These are phyloP conservation scores for Lichtheimia ramosa DNA, from an alignment of 371 early-diverging fungal species.

Conservation along the genomic window DNA sequence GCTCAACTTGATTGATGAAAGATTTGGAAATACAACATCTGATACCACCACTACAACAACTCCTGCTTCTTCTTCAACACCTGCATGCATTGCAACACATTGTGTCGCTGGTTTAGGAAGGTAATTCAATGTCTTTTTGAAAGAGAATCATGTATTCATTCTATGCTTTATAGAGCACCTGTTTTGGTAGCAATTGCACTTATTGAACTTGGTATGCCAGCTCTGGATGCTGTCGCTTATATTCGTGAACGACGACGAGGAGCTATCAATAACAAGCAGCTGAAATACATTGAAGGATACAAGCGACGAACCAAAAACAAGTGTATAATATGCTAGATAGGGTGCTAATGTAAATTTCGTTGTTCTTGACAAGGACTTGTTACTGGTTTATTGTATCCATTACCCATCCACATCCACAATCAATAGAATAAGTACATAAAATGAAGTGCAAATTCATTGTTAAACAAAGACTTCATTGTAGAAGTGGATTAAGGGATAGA, in stretches of 20 bases:
- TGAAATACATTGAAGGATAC: slow-evolving; percentile 75
- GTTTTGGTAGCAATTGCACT: slow-evolving; percentile 83
- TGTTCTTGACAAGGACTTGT: neutral
- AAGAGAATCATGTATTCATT: neutral
- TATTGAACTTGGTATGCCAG: slow-evolving; percentile 83
- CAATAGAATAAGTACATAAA: too few species aligned
- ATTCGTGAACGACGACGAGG: slow-evolving; percentile 85
- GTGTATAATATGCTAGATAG: slow-evolving; percentile 34
- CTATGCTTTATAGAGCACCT: slow-evolving; percentile 54
- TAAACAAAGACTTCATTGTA: too few species aligned
- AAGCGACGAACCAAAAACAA: slow-evolving; percentile 56
- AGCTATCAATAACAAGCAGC: slow-evolving; percentile 84
- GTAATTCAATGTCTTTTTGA: slow-evolving; percentile 26
- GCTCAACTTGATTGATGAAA: slow-evolving; percentile 70
- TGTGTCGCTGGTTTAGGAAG: slow-evolving; percentile 88
- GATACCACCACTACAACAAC: neutral
- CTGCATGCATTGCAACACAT: slow-evolving; percentile 74
- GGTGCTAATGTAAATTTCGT: neutral
- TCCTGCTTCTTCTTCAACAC: neutral
- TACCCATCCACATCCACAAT: too few species aligned
- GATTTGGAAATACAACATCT: slow-evolving; percentile 32
- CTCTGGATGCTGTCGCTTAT: slow-evolving; percentile 79
- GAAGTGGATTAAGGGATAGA: too few species aligned
- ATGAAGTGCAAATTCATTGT: too few species aligned
- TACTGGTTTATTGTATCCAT: too few species aligned